These are phyloP conservation scores for Oldenlandia corymbosa DNA, from an alignment of 257 asterid species.

Conservation along the genomic window DNA sequence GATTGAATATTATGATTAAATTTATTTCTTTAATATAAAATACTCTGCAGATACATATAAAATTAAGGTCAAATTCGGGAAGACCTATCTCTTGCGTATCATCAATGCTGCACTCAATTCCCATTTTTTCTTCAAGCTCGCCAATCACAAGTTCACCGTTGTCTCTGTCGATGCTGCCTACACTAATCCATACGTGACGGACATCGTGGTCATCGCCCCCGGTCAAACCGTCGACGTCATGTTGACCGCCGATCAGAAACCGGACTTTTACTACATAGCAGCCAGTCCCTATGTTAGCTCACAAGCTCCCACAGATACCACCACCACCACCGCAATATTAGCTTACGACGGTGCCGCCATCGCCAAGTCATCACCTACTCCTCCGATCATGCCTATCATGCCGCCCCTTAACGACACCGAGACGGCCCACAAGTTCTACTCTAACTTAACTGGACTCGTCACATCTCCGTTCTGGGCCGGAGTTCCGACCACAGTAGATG, in stretches of 20 bases:
- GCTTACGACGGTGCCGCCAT: slow-evolving; percentile 35
- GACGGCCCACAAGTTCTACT: slow-evolving; percentile 53
- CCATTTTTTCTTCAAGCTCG: slow-evolving; percentile 58
- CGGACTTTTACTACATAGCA: slow-evolving; percentile 63
- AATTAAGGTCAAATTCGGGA: slow-evolving; percentile 41
- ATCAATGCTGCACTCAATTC: slow-evolving; percentile 74
- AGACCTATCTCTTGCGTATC: slow-evolving; percentile 63
- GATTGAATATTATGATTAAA: no score
- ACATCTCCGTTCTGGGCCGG: slow-evolving; percentile 46
- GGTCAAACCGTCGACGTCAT: slow-evolving; percentile 73
- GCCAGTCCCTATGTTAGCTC: slow-evolving; percentile 49
- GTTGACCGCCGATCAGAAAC: slow-evolving; percentile 43
- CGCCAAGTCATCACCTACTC: slow-evolving; percentile 27
- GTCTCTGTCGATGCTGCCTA: slow-evolving; percentile 68
- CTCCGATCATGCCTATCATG: slow-evolving; percentile 52
- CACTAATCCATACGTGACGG: slow-evolving; percentile 58
- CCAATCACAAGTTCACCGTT: slow-evolving; percentile 52
- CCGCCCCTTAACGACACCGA: slow-evolving; percentile 71
- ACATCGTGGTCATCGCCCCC: slow-evolving; percentile 55
- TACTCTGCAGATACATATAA: slow-evolving; percentile 46
- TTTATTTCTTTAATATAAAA: no score
- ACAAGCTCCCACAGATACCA: slow-evolving; percentile 26
- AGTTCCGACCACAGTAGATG: slow-evolving; percentile 41
- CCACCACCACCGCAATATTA: slow-evolving; percentile 53
- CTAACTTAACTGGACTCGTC: slow-evolving; percentile 46